Percentiles rank a stretch among this genome's conserved stretches.
Evolutionary conservation across 2,329 filamentous ascomycete species (phyloP).

Genomic region (Colletotrichum phormii): DNA sequence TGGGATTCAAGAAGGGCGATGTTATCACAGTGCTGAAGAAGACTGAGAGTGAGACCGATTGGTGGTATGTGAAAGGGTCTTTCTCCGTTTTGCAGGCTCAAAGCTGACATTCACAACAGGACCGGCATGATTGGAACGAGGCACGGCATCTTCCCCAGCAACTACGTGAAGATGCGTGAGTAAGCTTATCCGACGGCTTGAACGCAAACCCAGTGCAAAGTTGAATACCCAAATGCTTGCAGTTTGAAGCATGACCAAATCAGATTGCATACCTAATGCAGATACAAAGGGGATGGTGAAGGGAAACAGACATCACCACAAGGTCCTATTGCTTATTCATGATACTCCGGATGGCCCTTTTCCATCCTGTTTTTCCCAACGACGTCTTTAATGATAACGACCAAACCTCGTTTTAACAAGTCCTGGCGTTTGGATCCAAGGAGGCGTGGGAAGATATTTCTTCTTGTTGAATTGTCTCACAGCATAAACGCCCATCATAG

Average conservation of each 20-base stretch:
- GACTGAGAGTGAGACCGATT: constrained; percentile 93
- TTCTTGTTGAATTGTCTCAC: constrained; percentile 3
- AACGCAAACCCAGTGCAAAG: constrained; percentile 3
- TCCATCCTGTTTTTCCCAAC: constrained; percentile 25
- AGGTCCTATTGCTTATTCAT: constrained; percentile 21
- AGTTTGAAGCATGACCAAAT: neutral
- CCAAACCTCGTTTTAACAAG: neutral
- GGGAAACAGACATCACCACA: neutral
- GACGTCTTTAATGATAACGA: constrained; percentile 23
- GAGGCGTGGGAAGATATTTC: neutral
- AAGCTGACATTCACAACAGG: constrained; percentile 56
- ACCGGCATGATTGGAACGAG: constrained; percentile 87
- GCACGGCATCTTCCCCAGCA: constrained; percentile 93
- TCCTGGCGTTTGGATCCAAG: constrained; percentile 24
- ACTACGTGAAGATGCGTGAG: constrained; percentile 75
- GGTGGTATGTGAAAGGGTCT: constrained; percentile 76
- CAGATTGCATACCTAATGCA: constrained; percentile 5
- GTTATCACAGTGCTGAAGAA: constrained; percentile 94
- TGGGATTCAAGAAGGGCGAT: constrained; percentile 91
- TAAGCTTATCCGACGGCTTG: constrained; percentile 43
- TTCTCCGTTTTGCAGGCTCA: neutral
- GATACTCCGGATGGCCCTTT: constrained; percentile 29
- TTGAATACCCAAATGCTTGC: constrained; percentile 25
- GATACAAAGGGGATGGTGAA: neutral
- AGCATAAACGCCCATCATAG: constrained; percentile 24